Evolutionary conservation across 2,329 filamentous ascomycete species (phyloP).

Genomic region (Aureobasidium musti): DNA sequence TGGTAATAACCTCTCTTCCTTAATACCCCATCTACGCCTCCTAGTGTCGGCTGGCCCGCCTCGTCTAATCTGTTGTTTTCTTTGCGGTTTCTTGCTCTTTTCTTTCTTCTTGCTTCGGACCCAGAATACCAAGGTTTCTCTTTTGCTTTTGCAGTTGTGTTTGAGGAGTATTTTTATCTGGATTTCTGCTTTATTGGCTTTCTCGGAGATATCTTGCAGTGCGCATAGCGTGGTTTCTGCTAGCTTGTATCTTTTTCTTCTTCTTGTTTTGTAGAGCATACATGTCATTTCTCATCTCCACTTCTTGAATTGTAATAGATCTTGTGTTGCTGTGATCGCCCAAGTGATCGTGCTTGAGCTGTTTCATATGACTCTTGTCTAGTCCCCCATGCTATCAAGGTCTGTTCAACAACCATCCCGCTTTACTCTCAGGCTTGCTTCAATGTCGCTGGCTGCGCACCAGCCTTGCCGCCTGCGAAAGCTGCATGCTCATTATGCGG

Average conservation of each 20-base stretch:
- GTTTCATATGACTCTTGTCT: background rate
- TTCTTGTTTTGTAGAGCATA: constrained; percentile 20
- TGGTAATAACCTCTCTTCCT: constrained; percentile 29
- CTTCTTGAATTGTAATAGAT: background rate
- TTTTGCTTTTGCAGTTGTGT: constrained; percentile 5
- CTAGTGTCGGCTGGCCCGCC: constrained; percentile 42
- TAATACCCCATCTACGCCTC: constrained; percentile 27
- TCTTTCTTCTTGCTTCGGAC: constrained; percentile 36
- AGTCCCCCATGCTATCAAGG: background rate
- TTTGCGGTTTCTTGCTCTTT: constrained; percentile 28
- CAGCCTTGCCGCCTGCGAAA: constrained; percentile 43
- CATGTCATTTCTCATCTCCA: constrained; percentile 13
- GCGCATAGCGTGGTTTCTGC: constrained; percentile 31
- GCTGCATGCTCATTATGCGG: constrained; percentile 85
- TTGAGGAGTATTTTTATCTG: constrained; percentile 9
- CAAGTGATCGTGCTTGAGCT: background rate
- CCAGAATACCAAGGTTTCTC: constrained; percentile 39
- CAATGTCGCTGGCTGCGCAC: background rate
- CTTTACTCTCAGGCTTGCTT: background rate
- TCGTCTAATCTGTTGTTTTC: constrained; percentile 35
- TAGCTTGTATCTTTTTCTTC: constrained; percentile 9
- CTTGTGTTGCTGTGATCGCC: background rate
- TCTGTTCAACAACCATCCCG: background rate
- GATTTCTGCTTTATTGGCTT: constrained; percentile 15
- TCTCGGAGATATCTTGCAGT: constrained; percentile 25